Evolutionary conservation across 495 filamentous ascomycete genomes (phyloP).

Genomic region (Tuber calosporum): DNA sequence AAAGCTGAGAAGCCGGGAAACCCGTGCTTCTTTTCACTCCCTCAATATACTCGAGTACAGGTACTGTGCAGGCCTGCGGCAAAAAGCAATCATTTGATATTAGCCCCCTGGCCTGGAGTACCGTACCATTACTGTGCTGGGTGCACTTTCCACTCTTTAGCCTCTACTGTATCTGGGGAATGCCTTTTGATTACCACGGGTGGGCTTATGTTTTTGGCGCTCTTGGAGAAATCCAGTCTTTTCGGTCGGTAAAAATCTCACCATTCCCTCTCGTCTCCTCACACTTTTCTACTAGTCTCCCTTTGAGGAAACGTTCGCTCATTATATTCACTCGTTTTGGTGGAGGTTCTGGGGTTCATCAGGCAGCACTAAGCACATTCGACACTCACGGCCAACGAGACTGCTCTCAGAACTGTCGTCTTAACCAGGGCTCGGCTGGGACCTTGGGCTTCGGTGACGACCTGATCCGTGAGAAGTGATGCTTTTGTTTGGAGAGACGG

Average conservation of each 20-base stretch:
- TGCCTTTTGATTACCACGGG: slow-evolving; percentile 29
- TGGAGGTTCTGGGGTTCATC: slow-evolving; percentile 18
- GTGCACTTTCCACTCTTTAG: neutral
- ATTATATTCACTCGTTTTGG: slow-evolving; percentile 33
- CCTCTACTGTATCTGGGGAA: slow-evolving; percentile 21
- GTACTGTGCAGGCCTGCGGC: neutral
- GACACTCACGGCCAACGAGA: slow-evolving; percentile 11
- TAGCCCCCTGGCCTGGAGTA: slow-evolving; percentile 1
- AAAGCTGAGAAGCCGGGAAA: neutral
- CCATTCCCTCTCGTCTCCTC: slow-evolving; percentile 9
- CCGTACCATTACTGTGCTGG: neutral
- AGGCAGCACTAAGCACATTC: slow-evolving; percentile 12
- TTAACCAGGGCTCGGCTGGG: neutral
- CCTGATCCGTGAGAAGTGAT: slow-evolving; percentile 20
- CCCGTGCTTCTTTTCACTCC: neutral
- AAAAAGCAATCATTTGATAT: slow-evolving; percentile 3
- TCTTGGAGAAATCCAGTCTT: slow-evolving; percentile 23
- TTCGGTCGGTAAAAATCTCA: slow-evolving; percentile 19
- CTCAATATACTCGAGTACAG: too few species aligned
- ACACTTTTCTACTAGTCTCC: slow-evolving; percentile 20
- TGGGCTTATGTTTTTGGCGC: slow-evolving; percentile 22
- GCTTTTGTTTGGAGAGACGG: slow-evolving; percentile 31
- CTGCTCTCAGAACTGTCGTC: neutral
- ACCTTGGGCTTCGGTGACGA: slow-evolving; percentile 9
- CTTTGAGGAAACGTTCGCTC: slow-evolving; percentile 34